phyloP scores from a whole-genome alignment of 2,329 filamentous ascomycete genomes.

The Furcasterigmium furcatum region DNA sequence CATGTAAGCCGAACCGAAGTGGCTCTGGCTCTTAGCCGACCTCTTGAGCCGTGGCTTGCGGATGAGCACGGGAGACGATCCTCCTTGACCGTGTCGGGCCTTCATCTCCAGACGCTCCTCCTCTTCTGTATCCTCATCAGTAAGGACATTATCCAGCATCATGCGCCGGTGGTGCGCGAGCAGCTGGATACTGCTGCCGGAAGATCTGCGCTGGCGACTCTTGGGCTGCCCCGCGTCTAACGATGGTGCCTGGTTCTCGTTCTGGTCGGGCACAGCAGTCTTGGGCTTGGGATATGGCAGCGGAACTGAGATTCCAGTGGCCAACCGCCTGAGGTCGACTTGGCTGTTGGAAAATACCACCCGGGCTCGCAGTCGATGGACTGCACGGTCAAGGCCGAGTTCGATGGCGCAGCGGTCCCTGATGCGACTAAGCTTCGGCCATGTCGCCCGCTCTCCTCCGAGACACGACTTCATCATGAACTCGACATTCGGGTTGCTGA shows the following conservation, averaged over 20 bases:
- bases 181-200: slow-evolving; percentile 44
- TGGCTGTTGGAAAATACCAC: slow-evolving; percentile 69
- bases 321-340: slow-evolving; percentile 51
- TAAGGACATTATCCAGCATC: slow-evolving; percentile 33
- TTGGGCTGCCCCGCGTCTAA: slow-evolving; percentile 23
- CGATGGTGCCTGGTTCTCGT: slow-evolving; percentile 13
- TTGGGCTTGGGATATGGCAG: slow-evolving; percentile 22
- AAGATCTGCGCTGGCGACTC: slow-evolving; percentile 42
- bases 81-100: slow-evolving; percentile 21
- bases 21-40: slow-evolving; percentile 33
- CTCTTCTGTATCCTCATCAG: slow-evolving; percentile 40
- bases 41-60: slow-evolving; percentile 39
- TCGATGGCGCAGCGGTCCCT: slow-evolving; percentile 87
- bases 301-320: slow-evolving; percentile 20
- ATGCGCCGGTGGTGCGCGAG: slow-evolving; percentile 29
- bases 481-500: slow-evolving; percentile 79
- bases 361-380: slow-evolving; percentile 63
- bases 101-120: slow-evolving; percentile 41
- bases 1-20: slow-evolving; percentile 19
- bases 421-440: slow-evolving; percentile 84
- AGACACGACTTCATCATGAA: slow-evolving; percentile 82
- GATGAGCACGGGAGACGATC: slow-evolving; percentile 18
- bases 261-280: slow-evolving; percentile 13
- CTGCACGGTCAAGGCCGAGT: slow-evolving; percentile 73
- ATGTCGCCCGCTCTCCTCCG: slow-evolving; percentile 81